A percentile compares a stretch with the other conserved stretches of the same genome.
Evolutionary conservation across 129 eudicot species (phyloP).

Genomic region (Pseudognaphalium luteoalbum): DNA sequence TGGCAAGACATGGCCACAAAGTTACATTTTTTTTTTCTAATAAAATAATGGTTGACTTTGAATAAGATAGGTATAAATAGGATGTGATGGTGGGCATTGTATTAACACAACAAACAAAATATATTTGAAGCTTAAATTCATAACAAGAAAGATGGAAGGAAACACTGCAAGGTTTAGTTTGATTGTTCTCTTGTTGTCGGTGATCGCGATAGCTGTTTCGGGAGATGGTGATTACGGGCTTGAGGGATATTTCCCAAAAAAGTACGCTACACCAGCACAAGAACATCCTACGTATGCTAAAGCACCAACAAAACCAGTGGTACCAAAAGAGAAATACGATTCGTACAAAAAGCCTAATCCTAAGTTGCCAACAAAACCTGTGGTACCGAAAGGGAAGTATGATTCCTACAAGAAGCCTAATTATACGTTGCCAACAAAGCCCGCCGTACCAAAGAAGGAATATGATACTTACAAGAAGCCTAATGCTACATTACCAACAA

Average conservation of each 20-base stretch:
- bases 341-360: constrained; percentile 9
- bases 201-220: constrained; percentile 9
- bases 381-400: constrained; percentile 17
- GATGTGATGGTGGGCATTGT: not conserved
- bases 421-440: constrained; percentile 23
- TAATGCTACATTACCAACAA: constrained; percentile 17
- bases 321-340: constrained; percentile 11
- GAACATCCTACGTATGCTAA: constrained; percentile 8
- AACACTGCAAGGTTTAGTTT: constrained; percentile 2
- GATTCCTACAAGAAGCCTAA: not conserved
- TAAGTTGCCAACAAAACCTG: constrained; percentile 26
- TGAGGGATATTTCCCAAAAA: constrained; percentile 13
- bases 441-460: constrained; percentile 10
- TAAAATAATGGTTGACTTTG: not conserved
- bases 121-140: not conserved
- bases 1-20: constrained; percentile 8
- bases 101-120: constrained; percentile 23
- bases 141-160: constrained; percentile 31
- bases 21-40: not conserved
- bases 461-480: not conserved
- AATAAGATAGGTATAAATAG: constrained; percentile 18
- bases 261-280: not conserved
- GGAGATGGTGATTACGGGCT: constrained; percentile 36
- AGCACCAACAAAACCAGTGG: constrained; percentile 23
- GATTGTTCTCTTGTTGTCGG: constrained; percentile 21